Conservation (phyloP, 225 moss, liverwort and hornwort species). For the Physcomitrium patens region DNA sequence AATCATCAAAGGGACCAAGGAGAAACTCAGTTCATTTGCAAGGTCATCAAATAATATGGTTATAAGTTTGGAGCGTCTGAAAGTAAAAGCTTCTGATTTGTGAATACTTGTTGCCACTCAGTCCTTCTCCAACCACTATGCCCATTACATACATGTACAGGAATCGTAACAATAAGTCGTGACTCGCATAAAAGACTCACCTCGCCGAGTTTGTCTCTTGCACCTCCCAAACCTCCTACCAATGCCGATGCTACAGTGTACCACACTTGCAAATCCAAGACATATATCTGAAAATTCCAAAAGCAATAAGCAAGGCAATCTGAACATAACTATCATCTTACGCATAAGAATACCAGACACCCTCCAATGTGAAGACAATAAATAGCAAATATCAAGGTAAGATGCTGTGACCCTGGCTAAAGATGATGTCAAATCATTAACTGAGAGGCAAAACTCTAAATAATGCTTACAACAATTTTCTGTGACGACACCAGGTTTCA, state of each 20-base stretch:
- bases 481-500: background rate
- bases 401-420: slow-evolving; percentile 1
- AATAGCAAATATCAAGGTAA: slow-evolving; percentile 1
- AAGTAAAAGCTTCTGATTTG: slow-evolving; percentile 12
- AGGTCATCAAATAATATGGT: background rate
- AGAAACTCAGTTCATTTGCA: background rate
- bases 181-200: slow-evolving; percentile 40
- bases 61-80: slow-evolving; percentile 18
- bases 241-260: slow-evolving; percentile 82
- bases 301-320: slow-evolving; percentile 11
- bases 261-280: slow-evolving; percentile 92
- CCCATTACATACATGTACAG: slow-evolving; percentile 15
- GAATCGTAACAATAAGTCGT: slow-evolving; percentile 22
- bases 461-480: background rate
- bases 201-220: slow-evolving; percentile 83
- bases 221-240: slow-evolving; percentile 85
- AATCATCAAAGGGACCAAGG: slow-evolving; percentile 15
- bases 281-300: slow-evolving; percentile 68
- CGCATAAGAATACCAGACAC: slow-evolving; percentile 9
- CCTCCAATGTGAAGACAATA: background rate
- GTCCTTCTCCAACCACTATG: slow-evolving; percentile 2
- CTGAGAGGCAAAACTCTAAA: slow-evolving; percentile 12
- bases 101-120: background rate
- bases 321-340: slow-evolving; percentile 5
- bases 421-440: background rate